These are phyloP conservation scores for Didymella lethalis DNA, from an alignment of 2,329 filamentous ascomycete species.

Conservation along the genomic window DNA sequence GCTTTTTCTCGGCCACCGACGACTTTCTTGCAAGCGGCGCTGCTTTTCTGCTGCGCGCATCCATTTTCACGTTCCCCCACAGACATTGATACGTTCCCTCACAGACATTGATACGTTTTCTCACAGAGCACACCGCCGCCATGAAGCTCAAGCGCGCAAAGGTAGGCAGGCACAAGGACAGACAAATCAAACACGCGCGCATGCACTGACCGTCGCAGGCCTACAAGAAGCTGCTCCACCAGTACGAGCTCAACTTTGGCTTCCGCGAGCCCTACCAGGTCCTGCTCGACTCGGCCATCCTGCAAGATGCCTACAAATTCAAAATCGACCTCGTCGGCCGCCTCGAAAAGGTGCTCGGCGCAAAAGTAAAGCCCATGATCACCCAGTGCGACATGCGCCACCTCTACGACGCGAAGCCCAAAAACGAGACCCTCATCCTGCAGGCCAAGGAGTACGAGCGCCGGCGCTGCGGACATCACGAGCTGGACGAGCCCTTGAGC, in stretches of 20 bases:
- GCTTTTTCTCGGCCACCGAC: conserved; percentile 4
- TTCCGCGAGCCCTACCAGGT: conserved; percentile 91
- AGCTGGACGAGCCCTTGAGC: conserved; percentile 74
- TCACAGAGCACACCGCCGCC: conserved; percentile 18
- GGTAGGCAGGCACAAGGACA: conserved; percentile 15
- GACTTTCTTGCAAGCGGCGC: conserved; percentile 17
- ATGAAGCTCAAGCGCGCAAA: conserved; percentile 48
- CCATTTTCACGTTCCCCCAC: background rate
- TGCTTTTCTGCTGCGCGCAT: background rate
- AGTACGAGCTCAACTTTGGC: conserved; percentile 85
- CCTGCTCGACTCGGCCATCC: conserved; percentile 81
- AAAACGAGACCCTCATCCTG: conserved; percentile 69
- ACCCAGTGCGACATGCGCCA: conserved; percentile 83
- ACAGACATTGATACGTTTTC: background rate
- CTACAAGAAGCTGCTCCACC: conserved; percentile 91
- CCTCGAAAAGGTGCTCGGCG: conserved; percentile 83
- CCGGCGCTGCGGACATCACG: conserved; percentile 78
- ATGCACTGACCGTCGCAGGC: conserved; percentile 72
- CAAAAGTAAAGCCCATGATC: conserved; percentile 84
- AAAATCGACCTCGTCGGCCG: conserved; percentile 85
- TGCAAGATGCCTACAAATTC: conserved; percentile 80
- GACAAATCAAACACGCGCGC: background rate
- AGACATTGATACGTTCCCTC: conserved; percentile 1
- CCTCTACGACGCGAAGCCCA: conserved; percentile 69
- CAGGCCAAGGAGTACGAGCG: conserved; percentile 79